Evolutionary conservation across 805 yeast species (phyloP).

Genomic region (Candida succiphila): DNA sequence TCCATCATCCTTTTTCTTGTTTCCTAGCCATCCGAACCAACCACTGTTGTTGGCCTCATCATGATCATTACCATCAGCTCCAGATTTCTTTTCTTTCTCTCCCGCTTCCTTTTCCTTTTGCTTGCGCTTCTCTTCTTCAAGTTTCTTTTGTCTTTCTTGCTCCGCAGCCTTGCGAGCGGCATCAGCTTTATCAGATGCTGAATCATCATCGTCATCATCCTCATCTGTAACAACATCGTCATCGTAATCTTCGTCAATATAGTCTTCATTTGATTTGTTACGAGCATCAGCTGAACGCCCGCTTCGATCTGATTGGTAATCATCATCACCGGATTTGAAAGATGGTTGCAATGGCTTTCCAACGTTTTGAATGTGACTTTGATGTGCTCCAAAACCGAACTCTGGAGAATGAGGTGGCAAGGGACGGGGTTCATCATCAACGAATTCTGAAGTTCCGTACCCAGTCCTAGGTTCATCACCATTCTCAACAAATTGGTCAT

Average conservation of each 20-base stretch:
- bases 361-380: too few species aligned
- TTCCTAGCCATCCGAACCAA: conserved; percentile 59
- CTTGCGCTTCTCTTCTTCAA: conserved; percentile 11
- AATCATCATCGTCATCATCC: conserved; percentile 29
- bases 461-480: not conserved
- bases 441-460: not conserved
- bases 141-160: conserved; percentile 15
- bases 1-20: conserved; percentile 39
- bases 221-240: conserved; percentile 7
- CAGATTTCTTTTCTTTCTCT: conserved; percentile 4
- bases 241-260: not conserved
- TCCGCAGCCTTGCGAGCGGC: conserved; percentile 17
- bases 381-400: not conserved
- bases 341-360: not conserved
- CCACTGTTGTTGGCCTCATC: too few species aligned
- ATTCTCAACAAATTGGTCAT: conserved; percentile 3
- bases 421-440: not conserved
- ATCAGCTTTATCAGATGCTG: conserved; percentile 35
- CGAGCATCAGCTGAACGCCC: not conserved
- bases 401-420: not conserved
- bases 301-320: too few species aligned
- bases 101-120: conserved; percentile 14
- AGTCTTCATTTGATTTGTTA: not conserved
- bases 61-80: conserved; percentile 4
- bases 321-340: not conserved